These are phyloP conservation scores for Chloroidium sp. DNA, from an alignment of 163 green algal genomes.

Conservation along the genomic window DNA sequence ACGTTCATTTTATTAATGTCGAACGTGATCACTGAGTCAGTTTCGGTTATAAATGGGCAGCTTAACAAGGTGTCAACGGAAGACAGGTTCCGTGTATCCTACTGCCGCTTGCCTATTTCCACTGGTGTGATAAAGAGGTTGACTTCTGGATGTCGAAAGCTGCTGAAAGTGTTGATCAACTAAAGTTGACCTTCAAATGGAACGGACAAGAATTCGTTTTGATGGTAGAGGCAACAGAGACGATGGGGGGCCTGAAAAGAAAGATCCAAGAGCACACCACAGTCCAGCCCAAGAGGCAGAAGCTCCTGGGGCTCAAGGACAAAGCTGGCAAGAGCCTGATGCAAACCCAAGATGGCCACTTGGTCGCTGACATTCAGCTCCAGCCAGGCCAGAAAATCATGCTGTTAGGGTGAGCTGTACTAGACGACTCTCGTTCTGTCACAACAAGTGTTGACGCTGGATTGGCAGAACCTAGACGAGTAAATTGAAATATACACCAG, in stretches of 20 bases:
- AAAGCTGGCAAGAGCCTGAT: conserved; percentile 36
- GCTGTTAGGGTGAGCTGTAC: conserved; percentile 66
- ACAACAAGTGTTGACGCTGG: not conserved
- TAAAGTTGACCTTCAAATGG: conserved; percentile 31
- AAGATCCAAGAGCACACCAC: conserved; percentile 54
- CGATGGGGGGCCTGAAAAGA: conserved; percentile 54
- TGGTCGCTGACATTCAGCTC: conserved; percentile 54
- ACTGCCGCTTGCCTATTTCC: too few relatives aligned
- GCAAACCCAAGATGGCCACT: conserved; percentile 37
- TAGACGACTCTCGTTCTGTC: not conserved
- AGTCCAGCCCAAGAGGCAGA: conserved; percentile 64
- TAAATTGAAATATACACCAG: too few relatives aligned
- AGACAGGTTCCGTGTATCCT: too few relatives aligned
- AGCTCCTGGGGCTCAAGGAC: conserved; percentile 79
- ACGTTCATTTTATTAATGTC: too few relatives aligned
- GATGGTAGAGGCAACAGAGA: conserved; percentile 28
- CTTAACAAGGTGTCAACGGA: too few relatives aligned
- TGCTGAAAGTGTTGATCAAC: too few relatives aligned
- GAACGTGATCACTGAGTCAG: too few relatives aligned
- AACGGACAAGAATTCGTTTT: conserved; percentile 32
- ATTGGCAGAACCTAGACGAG: too few relatives aligned
- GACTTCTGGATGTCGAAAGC: too few relatives aligned
- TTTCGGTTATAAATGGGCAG: too few relatives aligned
- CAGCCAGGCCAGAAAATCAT: conserved; percentile 74
- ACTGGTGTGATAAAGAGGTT: too few relatives aligned